phyloP scores from a whole-genome alignment of 371 early-diverging fungal genomes.

The Homolaphlyctis polyrhiza region DNA sequence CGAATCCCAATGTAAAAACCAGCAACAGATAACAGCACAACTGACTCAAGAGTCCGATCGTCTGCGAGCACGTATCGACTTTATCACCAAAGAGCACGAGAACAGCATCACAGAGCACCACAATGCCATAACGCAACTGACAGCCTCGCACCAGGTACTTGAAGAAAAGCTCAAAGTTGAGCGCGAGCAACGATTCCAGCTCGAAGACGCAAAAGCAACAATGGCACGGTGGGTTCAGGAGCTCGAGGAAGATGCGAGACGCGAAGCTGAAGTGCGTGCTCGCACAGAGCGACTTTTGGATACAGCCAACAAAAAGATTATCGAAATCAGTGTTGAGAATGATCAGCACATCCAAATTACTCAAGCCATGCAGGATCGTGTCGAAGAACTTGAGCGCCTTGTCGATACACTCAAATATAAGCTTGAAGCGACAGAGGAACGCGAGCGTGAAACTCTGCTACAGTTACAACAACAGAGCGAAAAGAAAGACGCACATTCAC shows the following conservation, averaged over 20 bases:
- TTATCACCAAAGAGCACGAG: constrained; percentile 1
- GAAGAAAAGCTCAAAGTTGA: constrained; percentile 1
- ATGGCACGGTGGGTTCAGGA: neutral
- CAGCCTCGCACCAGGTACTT: neutral
- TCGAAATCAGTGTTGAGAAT: neutral
- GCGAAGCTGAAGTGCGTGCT: neutral
- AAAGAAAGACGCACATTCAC: neutral
- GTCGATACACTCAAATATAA: constrained; percentile 2
- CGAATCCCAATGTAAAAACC: neutral
- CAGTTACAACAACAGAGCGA: neutral
- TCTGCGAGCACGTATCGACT: neutral
- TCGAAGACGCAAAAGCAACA: constrained; percentile 8
- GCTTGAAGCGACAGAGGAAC: neutral
- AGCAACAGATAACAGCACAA: neutral
- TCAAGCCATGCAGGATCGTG: neutral
- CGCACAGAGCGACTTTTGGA: neutral
- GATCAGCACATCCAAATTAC: neutral
- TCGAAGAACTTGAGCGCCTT: neutral
- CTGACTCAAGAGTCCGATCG: constrained; percentile 3
- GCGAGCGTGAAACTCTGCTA: neutral
- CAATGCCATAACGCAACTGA: neutral
- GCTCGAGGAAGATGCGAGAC: neutral
- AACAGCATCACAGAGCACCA: constrained; percentile 1
- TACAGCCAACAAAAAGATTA: neutral
- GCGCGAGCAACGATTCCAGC: constrained; percentile 9